Base-by-base conservation (phyloP, 2,329 filamentous ascomycete genomes). In the Alternaria brassicae region DNA sequence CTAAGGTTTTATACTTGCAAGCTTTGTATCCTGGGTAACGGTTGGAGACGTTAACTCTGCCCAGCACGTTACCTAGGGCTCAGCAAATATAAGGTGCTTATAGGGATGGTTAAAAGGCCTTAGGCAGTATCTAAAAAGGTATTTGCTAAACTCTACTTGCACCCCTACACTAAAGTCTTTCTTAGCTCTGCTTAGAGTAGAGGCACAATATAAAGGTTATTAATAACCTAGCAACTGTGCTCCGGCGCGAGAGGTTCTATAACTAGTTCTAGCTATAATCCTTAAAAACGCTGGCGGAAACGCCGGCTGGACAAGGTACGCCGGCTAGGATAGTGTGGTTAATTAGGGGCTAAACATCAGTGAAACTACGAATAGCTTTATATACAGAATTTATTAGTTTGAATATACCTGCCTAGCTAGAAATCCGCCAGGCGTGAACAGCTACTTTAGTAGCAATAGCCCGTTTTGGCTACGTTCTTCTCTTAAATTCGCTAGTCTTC, bases 351-450 rank as follows among this genome's bases (percentile, higher is more conserved):
- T n/a, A n/a, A n/a, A n/a, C n/a, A n/a, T n/a, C 66, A 58, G 62
- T 78, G 72, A 81, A 81, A 81, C 78, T 81, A 71, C 72, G 71
- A 81, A 81, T 80, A 72, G 77, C 75, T 80, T 70, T 80, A 80
- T 80, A 81, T 80, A n/a, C 68, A 80, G 74, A 76, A 79, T 78
- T 80, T 64, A 65, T 79, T 78, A 78, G 80, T 80, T 80, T 79
- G 68, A 80, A 80, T 79, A 71, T 80, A 78, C 70, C 70, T 79
- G 78, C 76, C 72, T 79, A 80, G 15, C 63, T 63, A 55, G 63
- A 80, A 79, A 78, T 73, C 73, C 69, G n/a, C n/a, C n/a, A n/a
- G n/a, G n/a, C n/a, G n/a, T n/a, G n/a, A n/a, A n/a, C n/a, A n/a
- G n/a, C n/a, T n/a, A n/a, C n/a, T n/a, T n/a, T n/a, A n/a, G n/a